phyloP scores from a whole-genome alignment of 345 rosid species.

The Pugionium dolabratum region DNA sequence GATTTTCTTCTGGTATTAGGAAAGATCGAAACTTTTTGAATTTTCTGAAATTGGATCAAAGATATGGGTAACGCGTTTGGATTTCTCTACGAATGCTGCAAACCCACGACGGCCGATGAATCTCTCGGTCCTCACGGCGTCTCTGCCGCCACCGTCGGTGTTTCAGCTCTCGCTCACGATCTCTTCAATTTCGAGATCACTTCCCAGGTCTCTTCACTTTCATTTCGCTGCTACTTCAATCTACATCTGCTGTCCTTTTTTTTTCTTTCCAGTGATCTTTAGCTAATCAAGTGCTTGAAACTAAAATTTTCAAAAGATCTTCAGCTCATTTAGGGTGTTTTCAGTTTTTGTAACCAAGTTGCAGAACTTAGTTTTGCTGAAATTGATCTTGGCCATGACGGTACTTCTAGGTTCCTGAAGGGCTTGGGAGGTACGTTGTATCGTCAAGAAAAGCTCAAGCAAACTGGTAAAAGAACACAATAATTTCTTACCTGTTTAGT shows the following conservation, averaged over 20 bases:
- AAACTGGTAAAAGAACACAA: slow-evolving; percentile 55
- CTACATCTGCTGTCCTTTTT: background rate
- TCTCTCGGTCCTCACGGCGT: slow-evolving; percentile 56
- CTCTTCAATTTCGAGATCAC: slow-evolving; percentile 75
- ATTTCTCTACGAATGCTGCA: slow-evolving; percentile 52
- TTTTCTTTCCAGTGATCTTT: background rate
- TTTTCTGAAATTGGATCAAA: slow-evolving; percentile 5
- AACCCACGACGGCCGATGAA: slow-evolving; percentile 53
- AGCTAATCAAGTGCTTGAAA: background rate
- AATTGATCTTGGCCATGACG: background rate
- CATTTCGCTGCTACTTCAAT: background rate
- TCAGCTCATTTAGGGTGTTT: background rate
- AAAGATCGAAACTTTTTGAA: slow-evolving; percentile 21
- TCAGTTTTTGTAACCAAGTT: slow-evolving; percentile 12
- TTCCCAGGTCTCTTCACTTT: slow-evolving; percentile 54
- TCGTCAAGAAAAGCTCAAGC: slow-evolving; percentile 91
- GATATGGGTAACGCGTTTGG: slow-evolving; percentile 60
- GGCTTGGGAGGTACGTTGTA: slow-evolving; percentile 61
- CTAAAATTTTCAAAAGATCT: background rate
- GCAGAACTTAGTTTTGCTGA: background rate
- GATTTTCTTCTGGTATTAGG: background rate
- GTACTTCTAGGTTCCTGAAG: slow-evolving; percentile 66
- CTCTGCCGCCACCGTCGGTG: slow-evolving; percentile 59
- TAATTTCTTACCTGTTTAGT: background rate
- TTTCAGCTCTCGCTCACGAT: slow-evolving; percentile 84